phyloP scores from a whole-genome alignment of 2,329 filamentous ascomycete species.

The Thermoascus crustaceus region DNA sequence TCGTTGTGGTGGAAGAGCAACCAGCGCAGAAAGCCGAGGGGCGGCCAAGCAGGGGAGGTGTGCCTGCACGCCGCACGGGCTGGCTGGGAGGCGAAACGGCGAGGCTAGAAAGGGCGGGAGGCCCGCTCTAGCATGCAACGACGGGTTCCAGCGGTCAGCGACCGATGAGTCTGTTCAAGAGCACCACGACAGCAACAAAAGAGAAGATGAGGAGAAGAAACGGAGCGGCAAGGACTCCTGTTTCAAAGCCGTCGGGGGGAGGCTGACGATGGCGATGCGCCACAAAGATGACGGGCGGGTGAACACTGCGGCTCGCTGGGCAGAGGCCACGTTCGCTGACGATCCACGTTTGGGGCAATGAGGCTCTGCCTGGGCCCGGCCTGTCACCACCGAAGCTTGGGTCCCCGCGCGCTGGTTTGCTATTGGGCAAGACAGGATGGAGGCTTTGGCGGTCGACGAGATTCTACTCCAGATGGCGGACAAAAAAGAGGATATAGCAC shows the following conservation, averaged over 20 bases:
- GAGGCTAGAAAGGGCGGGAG: not conserved
- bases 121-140: not conserved
- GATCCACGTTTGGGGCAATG: too few species aligned
- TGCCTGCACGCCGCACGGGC: slow-evolving; percentile 1
- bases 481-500: too few species aligned
- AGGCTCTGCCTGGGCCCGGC: too few species aligned
- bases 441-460: too few species aligned
- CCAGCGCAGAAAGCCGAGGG: not conserved
- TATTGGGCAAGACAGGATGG: too few species aligned
- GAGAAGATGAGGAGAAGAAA: not conserved
- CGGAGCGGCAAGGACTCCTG: not conserved
- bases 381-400: too few species aligned
- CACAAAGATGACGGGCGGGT: not conserved
- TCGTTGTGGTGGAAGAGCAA: not conserved
- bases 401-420: too few species aligned
- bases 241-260: too few species aligned
- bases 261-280: slow-evolving; percentile 1
- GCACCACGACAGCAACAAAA: not conserved
- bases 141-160: not conserved
- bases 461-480: too few species aligned
- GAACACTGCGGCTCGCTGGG: too few species aligned
- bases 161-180: not conserved
- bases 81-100: slow-evolving; percentile 2
- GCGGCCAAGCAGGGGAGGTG: not conserved
- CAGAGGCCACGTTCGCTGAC: too few species aligned